Evolutionary conservation across 1,284 basidiomycete genomes (phyloP).

Genomic region (Tilletia setariae): DNA sequence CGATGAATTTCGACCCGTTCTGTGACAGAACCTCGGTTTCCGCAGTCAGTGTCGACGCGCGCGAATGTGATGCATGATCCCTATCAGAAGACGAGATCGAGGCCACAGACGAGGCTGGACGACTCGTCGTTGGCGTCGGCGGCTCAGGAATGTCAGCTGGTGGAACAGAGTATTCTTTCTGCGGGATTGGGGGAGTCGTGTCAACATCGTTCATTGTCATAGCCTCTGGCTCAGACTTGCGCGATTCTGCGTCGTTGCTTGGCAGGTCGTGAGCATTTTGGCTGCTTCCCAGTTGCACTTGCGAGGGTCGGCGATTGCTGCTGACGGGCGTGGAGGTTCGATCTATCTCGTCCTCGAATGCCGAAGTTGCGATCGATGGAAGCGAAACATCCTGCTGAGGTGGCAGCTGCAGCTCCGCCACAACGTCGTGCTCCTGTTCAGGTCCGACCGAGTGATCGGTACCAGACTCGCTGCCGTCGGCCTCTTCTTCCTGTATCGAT

Average conservation of each 20-base stretch:
- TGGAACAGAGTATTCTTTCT: neutral
- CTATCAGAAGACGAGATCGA: neutral
- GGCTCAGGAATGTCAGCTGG: neutral
- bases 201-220: neutral
- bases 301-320: neutral
- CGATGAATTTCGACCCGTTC: neutral
- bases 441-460: too few species aligned
- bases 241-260: too few species aligned
- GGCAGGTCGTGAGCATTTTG: neutral
- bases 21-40: neutral
- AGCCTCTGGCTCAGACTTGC: too few species aligned
- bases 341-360: constrained; percentile 10
- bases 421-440: too few species aligned
- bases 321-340: constrained; percentile 11
- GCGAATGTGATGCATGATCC: neutral
- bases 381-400: neutral
- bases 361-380: neutral
- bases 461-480: neutral
- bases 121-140: neutral
- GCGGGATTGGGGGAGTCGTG: neutral
- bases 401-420: too few species aligned
- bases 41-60: neutral
- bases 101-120: neutral
- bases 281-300: neutral
- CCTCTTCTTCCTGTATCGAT: constrained; percentile 1